phyloP scores from a whole-genome alignment of 2,329 filamentous ascomycete species.

The Monosporascus sp. region DNA sequence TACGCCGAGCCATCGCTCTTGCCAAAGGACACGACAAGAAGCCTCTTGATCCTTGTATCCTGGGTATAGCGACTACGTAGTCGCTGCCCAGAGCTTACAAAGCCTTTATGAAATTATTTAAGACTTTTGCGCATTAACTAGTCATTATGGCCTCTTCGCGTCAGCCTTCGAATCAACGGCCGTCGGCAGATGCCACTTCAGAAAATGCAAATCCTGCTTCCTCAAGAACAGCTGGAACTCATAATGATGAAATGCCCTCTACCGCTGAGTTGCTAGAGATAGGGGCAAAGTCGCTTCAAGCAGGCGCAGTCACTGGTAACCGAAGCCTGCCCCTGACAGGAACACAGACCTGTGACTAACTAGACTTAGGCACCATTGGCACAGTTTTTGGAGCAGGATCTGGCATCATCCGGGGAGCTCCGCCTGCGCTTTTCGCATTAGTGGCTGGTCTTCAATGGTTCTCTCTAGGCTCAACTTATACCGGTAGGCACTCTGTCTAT shows the following conservation, averaged over 20 bases:
- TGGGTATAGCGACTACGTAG: no score
- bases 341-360: conserved; percentile 13
- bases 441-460: conserved; percentile 78
- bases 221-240: neutral
- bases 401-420: conserved; percentile 65
- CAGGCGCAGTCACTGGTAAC: conserved; percentile 23
- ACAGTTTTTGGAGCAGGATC: conserved; percentile 61
- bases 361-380: conserved; percentile 47
- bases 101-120: neutral
- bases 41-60: no score
- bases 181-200: neutral
- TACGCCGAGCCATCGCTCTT: no score
- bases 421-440: conserved; percentile 65
- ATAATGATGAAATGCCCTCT: conserved; percentile 16
- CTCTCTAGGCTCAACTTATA: conserved; percentile 70
- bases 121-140: neutral
- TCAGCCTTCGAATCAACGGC: conserved; percentile 6
- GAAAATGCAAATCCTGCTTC: neutral
- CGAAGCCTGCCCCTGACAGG: conserved; percentile 1
- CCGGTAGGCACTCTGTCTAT: conserved; percentile 46
- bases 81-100: neutral
- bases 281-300: conserved; percentile 20
- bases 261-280: conserved; percentile 20
- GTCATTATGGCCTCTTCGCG: conserved; percentile 13
- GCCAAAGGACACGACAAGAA: no score